Evolutionary conservation across 306 rosid species (phyloP).

Genomic region (Cucumis hystrix): DNA sequence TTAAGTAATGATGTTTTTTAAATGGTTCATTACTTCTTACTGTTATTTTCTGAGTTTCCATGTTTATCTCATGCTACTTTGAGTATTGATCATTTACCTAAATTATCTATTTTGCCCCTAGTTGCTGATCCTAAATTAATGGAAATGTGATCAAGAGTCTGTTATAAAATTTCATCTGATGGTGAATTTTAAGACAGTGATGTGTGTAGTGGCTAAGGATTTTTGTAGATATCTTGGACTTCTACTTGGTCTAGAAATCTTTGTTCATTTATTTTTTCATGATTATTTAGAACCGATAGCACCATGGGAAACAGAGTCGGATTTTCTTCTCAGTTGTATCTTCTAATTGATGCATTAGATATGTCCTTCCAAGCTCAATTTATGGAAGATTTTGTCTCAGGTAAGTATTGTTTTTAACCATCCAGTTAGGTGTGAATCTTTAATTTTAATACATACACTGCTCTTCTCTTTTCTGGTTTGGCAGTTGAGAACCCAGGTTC

Average conservation of each 20-base stretch:
- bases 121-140: background rate
- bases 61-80: background rate
- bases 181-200: background rate
- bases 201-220: background rate
- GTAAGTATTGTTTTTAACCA: slow-evolving; percentile 25
- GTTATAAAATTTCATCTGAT: background rate
- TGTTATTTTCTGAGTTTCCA: background rate
- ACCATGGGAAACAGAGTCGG: slow-evolving; percentile 58
- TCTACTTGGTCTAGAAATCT: background rate
- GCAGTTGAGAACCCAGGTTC: slow-evolving; percentile 73
- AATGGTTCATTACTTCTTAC: background rate
- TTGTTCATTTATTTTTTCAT: background rate
- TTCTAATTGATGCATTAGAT: slow-evolving; percentile 60
- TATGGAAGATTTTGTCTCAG: slow-evolving; percentile 95
- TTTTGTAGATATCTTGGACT: background rate
- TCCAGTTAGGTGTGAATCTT: background rate
- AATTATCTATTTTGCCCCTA: background rate
- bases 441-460: background rate
- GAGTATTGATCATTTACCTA: background rate
- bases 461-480: slow-evolving; percentile 16
- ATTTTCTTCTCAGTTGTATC: slow-evolving; percentile 65
- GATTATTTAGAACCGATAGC: slow-evolving; percentile 39
- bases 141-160: background rate
- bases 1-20: background rate
- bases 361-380: slow-evolving; percentile 82